Percentiles rank a stretch among this genome's conserved stretches.
Conservation (phyloP, 306 rosid species). For the Rubus parviflorus region DNA sequence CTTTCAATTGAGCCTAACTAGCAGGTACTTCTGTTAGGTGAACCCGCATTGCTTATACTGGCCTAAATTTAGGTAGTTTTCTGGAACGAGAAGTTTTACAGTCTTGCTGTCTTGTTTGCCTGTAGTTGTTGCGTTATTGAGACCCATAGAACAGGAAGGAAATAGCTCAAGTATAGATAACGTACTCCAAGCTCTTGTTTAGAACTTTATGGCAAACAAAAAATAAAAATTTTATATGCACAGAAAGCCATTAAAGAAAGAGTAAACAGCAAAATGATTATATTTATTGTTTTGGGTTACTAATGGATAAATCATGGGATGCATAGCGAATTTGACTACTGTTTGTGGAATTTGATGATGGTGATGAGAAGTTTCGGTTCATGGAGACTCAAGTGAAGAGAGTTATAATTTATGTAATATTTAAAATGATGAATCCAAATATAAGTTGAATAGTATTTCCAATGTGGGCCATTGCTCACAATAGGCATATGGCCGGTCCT, state of each 20-base stretch:
- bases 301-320: neutral
- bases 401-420: too few relatives aligned
- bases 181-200: too few relatives aligned
- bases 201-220: neutral
- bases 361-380: neutral
- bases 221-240: neutral
- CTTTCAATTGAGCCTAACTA: neutral
- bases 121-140: neutral
- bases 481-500: neutral
- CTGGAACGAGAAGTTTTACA: neutral
- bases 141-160: neutral
- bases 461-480: neutral
- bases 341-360: neutral
- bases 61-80: neutral
- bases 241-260: neutral
- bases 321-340: constrained; percentile 2
- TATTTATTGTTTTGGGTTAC: neutral
- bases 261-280: constrained; percentile 1
- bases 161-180: neutral
- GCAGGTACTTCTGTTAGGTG: neutral
- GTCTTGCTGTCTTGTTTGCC: neutral
- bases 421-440: neutral
- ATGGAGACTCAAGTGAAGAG: neutral
- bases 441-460: neutral
- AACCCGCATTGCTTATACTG: constrained; percentile 11